Evolutionary conservation across 2,329 filamentous ascomycete genomes (phyloP), one percentile per base, ranked within the genome.

Genomic region (Myriosclerotinia scirpicola): DNA sequence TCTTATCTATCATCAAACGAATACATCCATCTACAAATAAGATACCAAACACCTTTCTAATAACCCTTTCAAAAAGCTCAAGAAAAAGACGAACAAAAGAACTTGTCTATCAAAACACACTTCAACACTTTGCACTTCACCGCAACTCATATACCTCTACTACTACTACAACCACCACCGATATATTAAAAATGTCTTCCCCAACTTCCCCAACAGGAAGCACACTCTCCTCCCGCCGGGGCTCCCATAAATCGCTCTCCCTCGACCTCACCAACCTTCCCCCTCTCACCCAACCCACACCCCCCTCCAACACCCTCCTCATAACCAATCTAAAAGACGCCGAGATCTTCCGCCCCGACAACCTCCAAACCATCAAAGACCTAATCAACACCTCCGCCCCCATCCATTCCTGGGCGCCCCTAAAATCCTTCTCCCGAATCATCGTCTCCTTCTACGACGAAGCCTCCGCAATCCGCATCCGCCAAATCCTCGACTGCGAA

Each of bases 381-480:
- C 86, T 92, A 67, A 88, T 95, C 77, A 81, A 85, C 74, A 78
- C 84, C 60, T 86, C 88, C n/a, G 89, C 90, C 3, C 83, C 87
- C 61, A 87, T 94, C 70, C 88, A 92, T 79, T 87, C 89, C 67
- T 95, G 91, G 84, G 86, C 90, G 14, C 91, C 91, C 0, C 85
- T 95, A 69, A 92, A 91, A 77, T 93, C 90, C 8, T 92, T 95
- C 83, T 86, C 89, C 70, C 89, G 91, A 77, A 92, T 95, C 74
- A 83, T 94, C 72, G 86, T 91, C 69, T 92, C 90, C 72, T 94
- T 95, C 82, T 88, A 84, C 78, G 86, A 87, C 68, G 82, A 85
- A 73, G 84, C 88, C 64, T 85, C 89, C 64, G 90, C 91, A 66
- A 87, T 91, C 73, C 81, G 82, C 66, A 89, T 94, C 66, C 88